Conservation (phyloP, 371 early-diverging fungal genomes). For the Apophysomyces variabilis region DNA sequence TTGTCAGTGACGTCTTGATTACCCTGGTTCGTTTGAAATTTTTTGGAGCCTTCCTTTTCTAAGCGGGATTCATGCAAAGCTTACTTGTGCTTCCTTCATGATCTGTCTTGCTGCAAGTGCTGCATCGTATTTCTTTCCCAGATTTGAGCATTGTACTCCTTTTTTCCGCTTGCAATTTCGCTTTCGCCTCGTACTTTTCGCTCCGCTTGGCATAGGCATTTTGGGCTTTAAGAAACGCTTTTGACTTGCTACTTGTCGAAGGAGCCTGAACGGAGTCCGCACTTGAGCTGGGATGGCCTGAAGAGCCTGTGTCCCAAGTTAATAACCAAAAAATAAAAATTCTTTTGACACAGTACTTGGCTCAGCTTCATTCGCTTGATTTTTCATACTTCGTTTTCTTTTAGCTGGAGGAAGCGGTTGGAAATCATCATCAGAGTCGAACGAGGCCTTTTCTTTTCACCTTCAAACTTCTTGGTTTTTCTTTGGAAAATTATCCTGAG, state of each 20-base stretch:
- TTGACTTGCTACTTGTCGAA: neutral
- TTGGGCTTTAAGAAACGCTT: neutral
- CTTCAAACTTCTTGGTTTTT: neutral
- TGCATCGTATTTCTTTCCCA: neutral
- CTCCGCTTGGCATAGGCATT: neutral
- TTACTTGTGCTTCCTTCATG: slow-evolving; percentile 1
- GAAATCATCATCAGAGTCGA: no score
- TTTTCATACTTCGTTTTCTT: no score
- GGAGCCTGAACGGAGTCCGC: neutral
- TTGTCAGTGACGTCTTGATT: neutral
- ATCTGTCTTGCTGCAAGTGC: neutral
- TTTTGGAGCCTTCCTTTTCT: neutral
- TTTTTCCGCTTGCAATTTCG: neutral
- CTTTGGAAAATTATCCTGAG: neutral
- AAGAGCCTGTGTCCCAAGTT: no score
- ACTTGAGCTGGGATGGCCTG: no score
- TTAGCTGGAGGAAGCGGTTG: no score
- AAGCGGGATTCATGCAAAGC: neutral
- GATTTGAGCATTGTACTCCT: neutral
- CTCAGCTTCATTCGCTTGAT: no score
- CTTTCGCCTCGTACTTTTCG: neutral
- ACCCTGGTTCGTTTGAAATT: neutral
- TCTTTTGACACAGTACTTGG: no score
- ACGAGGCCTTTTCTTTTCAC: no score
- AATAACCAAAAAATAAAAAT: no score